Base-by-base conservation (phyloP, 768 basidiomycete species). In the Flagelloscypha sp. region DNA sequence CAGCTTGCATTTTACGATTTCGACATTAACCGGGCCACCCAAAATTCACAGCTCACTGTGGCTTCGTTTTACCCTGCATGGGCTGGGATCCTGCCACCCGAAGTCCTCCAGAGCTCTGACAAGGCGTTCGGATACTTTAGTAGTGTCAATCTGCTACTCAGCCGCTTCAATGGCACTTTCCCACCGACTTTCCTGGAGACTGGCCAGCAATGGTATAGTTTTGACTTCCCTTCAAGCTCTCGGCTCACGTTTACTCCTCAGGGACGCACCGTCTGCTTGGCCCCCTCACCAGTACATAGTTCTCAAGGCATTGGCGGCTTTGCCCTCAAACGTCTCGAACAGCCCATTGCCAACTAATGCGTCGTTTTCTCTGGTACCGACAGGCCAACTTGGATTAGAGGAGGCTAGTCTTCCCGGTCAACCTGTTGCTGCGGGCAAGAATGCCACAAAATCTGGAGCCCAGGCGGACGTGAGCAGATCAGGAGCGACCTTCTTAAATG, bases 181-280 rank as follows among this genome's bases (percentile, higher is more conserved):
- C 89, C 90, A 0, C 63, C 74, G 5, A 87, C 85, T 0, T 86
- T 94, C 46, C 48, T 88, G 7, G 68, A 75, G 41, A 80, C 79
- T 1, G 87, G 88, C 8, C 63, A 79, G 43, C 86, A 94, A 61
- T 94, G 90, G 87, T 79, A 40, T 24, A 57, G 46, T 4, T 17
- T 37, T 9, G 18, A 4, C 12, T 37, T 10, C n/a, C 11, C n/a
- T 29, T n/a, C 11, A 18, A 4, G 29, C 5, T 15, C 8, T 28
- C 10, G 16, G 38, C 40, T n/a, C 7, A 16, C 2, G 20, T 12
- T 13, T 27, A 11, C 19, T 4, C 15, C 25, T 12, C 33, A 83
- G 80, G 84, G 84, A 87, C 49, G 73, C 80, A 17, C 88, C 89
- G n/a, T 90, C 90, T 48, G 57, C 80, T 2, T 95, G 88, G 89